phyloP scores from a whole-genome alignment of 2,329 filamentous ascomycete species.

The Colletotrichum sp. region DNA sequence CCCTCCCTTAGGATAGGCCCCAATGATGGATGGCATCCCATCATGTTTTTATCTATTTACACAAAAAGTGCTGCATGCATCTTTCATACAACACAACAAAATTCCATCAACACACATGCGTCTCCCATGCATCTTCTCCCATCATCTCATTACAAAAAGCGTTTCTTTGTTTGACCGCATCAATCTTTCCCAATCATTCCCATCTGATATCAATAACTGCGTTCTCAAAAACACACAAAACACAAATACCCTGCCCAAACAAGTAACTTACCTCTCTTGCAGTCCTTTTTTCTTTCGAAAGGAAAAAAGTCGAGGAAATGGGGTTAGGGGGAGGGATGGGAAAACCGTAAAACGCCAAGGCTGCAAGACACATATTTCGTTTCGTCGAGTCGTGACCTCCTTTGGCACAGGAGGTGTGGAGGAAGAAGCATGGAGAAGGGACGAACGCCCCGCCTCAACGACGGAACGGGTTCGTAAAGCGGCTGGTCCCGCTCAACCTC shows the following conservation, averaged over 20 bases:
- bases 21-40: neutral
- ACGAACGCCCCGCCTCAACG: neutral
- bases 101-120: neutral
- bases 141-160: neutral
- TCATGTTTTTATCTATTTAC: neutral
- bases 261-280: neutral
- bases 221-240: neutral
- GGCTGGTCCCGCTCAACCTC: conserved; percentile 11
- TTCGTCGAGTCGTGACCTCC: neutral
- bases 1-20: neutral
- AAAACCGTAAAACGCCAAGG: neutral
- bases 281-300: neutral
- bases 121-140: neutral
- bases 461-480: conserved; percentile 6
- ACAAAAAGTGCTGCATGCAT: fast-evolving
- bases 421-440: neutral
- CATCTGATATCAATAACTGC: neutral
- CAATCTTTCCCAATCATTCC: neutral
- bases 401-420: neutral
- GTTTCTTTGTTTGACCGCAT: neutral
- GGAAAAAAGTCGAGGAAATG: neutral
- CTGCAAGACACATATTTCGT: neutral
- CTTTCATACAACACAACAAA: neutral
- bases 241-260: neutral
- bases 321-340: neutral